Percentiles rank a stretch among this genome's conserved stretches.
Evolutionary conservation across 202 grass and related monocot species (phyloP).

Genomic region (Setaria viridis): DNA sequence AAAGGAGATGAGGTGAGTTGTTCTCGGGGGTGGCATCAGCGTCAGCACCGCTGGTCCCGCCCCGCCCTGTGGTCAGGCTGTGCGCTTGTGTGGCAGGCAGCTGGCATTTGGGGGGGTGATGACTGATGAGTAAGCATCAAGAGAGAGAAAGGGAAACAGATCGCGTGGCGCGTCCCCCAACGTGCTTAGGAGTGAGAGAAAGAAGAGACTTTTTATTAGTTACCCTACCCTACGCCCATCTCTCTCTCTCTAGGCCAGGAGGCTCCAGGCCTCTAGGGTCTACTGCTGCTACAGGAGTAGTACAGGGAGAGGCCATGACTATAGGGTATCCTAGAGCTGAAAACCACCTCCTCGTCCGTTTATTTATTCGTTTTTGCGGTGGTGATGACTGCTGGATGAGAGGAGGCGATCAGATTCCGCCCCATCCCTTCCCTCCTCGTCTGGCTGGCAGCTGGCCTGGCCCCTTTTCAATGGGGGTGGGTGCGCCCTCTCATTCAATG

Average conservation of each 20-base stretch:
- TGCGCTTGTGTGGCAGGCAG: background rate
- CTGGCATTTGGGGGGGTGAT: too few relatives aligned
- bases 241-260: slow-evolving; percentile 21
- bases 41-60: slow-evolving; percentile 22
- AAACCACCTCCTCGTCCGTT: background rate
- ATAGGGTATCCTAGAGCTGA: background rate
- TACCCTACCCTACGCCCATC: background rate
- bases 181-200: slow-evolving; percentile 49
- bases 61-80: background rate
- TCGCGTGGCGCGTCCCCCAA: slow-evolving; percentile 31
- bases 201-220: slow-evolving; percentile 18
- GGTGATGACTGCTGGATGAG: background rate
- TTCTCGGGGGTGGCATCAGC: slow-evolving; percentile 14
- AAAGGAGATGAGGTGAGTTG: background rate
- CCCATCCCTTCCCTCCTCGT: background rate
- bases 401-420: background rate
- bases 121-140: too few relatives aligned
- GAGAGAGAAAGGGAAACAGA: background rate
- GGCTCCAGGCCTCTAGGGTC: background rate
- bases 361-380: background rate
- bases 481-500: background rate
- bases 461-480: background rate
- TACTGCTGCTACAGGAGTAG: background rate
- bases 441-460: background rate
- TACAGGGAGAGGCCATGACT: background rate